These are phyloP conservation scores for Cucumis hystrix DNA, from an alignment of 306 rosid genomes.

Conservation along the genomic window DNA sequence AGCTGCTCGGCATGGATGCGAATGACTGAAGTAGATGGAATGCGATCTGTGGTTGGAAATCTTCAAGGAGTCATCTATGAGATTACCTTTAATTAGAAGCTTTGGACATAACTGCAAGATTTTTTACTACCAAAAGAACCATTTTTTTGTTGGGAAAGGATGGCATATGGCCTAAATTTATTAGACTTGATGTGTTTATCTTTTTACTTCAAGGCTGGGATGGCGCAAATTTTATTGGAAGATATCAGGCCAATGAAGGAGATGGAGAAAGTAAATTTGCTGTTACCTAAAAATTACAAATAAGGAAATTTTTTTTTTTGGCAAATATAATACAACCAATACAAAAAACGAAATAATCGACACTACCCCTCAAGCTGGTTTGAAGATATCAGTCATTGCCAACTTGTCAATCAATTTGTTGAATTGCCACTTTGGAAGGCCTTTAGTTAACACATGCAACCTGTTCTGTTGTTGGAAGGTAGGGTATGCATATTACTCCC, in stretches of 20 bases:
- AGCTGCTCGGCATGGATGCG: slow-evolving; percentile 43
- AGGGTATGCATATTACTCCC: no score
- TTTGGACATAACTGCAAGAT: not conserved
- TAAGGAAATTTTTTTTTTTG: no score
- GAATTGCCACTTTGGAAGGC: no score
- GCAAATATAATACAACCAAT: no score
- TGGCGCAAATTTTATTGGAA: not conserved
- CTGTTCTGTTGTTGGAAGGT: no score
- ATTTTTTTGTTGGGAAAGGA: not conserved
- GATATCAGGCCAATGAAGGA: not conserved
- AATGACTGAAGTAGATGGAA: slow-evolving; percentile 62
- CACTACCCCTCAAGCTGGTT: no score
- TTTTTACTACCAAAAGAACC: not conserved
- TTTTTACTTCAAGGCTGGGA: not conserved
- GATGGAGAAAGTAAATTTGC: not conserved
- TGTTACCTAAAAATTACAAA: no score
- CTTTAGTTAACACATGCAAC: no score
- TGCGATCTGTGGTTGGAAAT: slow-evolving; percentile 36
- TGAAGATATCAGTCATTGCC: no score
- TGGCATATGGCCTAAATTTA: not conserved
- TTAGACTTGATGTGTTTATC: not conserved
- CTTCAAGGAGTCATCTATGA: slow-evolving; percentile 73
- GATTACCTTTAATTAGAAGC: slow-evolving; percentile 33
- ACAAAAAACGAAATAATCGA: no score
- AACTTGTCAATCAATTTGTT: no score